Evolutionary conservation across 2,329 filamentous ascomycete species (phyloP), one percentile per base, ranked within the genome.

Genomic region (Beauveria caledonica): DNA sequence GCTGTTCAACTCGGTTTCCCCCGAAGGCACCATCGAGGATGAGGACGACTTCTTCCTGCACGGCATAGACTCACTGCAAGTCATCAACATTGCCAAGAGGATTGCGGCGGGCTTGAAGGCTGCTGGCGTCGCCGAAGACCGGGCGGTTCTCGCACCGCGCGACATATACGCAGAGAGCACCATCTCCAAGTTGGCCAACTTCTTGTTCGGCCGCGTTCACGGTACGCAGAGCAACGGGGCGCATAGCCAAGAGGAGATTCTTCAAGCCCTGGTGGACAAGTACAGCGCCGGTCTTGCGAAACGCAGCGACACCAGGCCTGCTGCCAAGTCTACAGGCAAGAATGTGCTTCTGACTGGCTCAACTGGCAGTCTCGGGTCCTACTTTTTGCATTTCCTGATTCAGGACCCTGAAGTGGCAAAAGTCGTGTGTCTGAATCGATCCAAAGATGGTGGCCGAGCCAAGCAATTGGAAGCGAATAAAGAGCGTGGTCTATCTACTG

Each of bases 321-420:
- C 15, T 5, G 36, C 58, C 10, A 60, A 54, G 50, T 23, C 58
- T 7, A 54, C 50, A 6, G 60, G 70, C 59, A 64, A 76, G 63
- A 91, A 87, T 0, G 80, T 94, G 11, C 87, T 96, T 71, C 76
- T 96, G 10, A 96, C 92, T 1, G 92, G 92, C 25, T 90, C 88
- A 3, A 96, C 92, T 5, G 92, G 92, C 2, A 96, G 96, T 74
- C 74, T 97, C 19, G 92, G 92, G 17, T 83, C 89, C 0, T 94
- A 92, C 68, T 78, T 96, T 2, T 71, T 79, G 8, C 69, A 75
- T 25, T 63, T 70, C 76, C 10, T 69, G 71, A 53, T 51, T 25
- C n/a, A 54, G 36, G 8, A 49, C 62, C 42, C 57, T 2, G 15
- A 50, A 4, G 62, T 64, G 2, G 42, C 36, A 11, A 67, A 61